These are phyloP conservation scores for Saccharomycopsis selenospora DNA, from an alignment of 805 yeast genomes.

Conservation along the genomic window DNA sequence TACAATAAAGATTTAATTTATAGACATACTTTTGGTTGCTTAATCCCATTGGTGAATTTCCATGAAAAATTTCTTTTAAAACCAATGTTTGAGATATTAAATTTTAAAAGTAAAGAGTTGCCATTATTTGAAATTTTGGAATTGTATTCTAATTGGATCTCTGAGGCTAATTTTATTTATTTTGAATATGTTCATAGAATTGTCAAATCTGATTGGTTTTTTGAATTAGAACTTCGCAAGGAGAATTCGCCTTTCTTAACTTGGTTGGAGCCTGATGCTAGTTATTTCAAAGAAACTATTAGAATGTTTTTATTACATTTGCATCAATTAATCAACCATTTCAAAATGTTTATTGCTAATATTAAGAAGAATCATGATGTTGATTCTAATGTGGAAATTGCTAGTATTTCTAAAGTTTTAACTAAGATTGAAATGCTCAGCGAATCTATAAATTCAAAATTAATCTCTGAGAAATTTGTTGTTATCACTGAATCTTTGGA, in stretches of 20 bases:
- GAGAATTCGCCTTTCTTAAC: slow-evolving; percentile 10
- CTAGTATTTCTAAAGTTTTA: slow-evolving; percentile 5
- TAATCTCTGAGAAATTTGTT: slow-evolving; percentile 10
- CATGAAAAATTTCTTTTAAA: slow-evolving; percentile 17
- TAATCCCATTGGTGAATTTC: slow-evolving; percentile 18
- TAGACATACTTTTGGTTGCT: slow-evolving; percentile 20
- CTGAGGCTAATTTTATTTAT: slow-evolving; percentile 18
- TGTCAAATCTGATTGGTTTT: slow-evolving; percentile 18
- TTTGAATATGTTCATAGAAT: slow-evolving; percentile 16
- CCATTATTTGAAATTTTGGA: slow-evolving; percentile 17
- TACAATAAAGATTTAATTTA: slow-evolving; percentile 16
- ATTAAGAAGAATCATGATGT: slow-evolving; percentile 8
- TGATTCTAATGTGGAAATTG: slow-evolving; percentile 13
- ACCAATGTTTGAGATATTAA: slow-evolving; percentile 20
- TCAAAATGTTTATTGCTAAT: slow-evolving; percentile 5
- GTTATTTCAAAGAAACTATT: slow-evolving; percentile 8
- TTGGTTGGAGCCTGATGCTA: slow-evolving; percentile 11
- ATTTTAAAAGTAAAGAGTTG: slow-evolving; percentile 11
- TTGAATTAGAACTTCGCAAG: slow-evolving; percentile 14
- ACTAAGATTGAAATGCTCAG: slow-evolving; percentile 4
- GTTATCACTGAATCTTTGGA: slow-evolving; percentile 7
- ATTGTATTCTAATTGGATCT: slow-evolving; percentile 15
- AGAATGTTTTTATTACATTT: slow-evolving; percentile 13
- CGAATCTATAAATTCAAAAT: slow-evolving; percentile 11
- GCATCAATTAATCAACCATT: background rate